A percentile compares a stretch with the other conserved stretches of the same genome.
Evolutionary conservation across 1,284 basidiomycete genomes (phyloP).

Genomic region (Malassezia sympodialis): DNA sequence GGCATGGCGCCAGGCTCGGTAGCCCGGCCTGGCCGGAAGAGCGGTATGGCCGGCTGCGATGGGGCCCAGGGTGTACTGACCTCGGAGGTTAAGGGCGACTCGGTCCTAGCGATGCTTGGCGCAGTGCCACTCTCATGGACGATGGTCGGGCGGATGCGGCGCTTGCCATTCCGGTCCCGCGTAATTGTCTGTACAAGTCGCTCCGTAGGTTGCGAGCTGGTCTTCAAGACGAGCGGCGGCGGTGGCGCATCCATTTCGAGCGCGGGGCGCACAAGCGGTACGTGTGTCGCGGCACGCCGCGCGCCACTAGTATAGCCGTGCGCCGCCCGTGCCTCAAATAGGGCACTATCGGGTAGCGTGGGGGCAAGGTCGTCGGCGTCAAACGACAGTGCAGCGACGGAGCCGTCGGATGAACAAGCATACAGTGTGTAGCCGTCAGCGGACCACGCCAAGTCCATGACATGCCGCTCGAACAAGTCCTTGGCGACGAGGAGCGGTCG

Average conservation of each 20-base stretch:
- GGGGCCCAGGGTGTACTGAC: not conserved
- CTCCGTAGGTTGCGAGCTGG: conserved; percentile 12
- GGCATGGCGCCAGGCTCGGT: not conserved
- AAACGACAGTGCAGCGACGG: conserved; percentile 76
- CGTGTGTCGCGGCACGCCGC: conserved; percentile 7
- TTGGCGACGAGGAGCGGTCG: conserved; percentile 84
- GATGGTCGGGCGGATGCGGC: conserved; percentile 57
- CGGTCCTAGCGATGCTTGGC: not conserved
- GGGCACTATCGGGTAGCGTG: conserved; percentile 61
- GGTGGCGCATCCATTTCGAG: not conserved
- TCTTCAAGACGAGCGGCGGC: conserved; percentile 11
- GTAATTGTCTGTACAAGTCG: conserved; percentile 48
- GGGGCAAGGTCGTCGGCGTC: conserved; percentile 69
- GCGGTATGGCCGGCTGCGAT: not conserved
- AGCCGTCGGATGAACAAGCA: conserved; percentile 89
- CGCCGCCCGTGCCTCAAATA: conserved; percentile 25
- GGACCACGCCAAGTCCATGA: conserved; percentile 85
- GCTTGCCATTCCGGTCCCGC: conserved; percentile 54
- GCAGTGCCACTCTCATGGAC: conserved; percentile 20
- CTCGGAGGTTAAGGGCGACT: not conserved
- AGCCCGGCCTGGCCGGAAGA: not conserved
- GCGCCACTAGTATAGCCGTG: conserved; percentile 20
- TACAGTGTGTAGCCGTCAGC: conserved; percentile 78
- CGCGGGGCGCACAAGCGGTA: conserved; percentile 11
- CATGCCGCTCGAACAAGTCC: conserved; percentile 84